Percentiles rank a stretch among this genome's conserved stretches.
These are phyloP conservation scores for Xanthoparmelia taractica DNA, from an alignment of 495 filamentous ascomycete species.

Conservation along the genomic window DNA sequence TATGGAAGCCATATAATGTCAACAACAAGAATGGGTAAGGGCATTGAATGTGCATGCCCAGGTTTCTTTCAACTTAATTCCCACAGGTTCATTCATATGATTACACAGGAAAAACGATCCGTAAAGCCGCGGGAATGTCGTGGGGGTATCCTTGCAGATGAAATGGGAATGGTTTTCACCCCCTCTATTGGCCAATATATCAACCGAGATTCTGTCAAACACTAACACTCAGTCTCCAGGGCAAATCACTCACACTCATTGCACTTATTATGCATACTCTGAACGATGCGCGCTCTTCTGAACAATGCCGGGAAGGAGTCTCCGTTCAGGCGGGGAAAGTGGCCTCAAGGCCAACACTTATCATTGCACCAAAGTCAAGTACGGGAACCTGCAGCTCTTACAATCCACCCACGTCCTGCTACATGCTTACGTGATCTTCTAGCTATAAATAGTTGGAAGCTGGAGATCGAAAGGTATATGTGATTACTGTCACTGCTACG, in stretches of 20 bases:
- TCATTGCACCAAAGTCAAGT: slow-evolving; percentile 37
- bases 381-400: not conserved
- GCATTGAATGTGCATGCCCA: not conserved
- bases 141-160: not conserved
- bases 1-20: slow-evolving; percentile 21
- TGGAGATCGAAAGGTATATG: slow-evolving; percentile 28
- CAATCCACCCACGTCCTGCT: not conserved
- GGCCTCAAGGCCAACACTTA: slow-evolving; percentile 35
- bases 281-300: slow-evolving; percentile 22
- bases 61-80: not conserved
- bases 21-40: slow-evolving; percentile 28
- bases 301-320: slow-evolving; percentile 1
- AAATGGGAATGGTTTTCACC: not conserved
- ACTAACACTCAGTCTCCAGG: slow-evolving; percentile 11
- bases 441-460: slow-evolving; percentile 29
- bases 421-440: slow-evolving; percentile 10
- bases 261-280: slow-evolving; percentile 30
- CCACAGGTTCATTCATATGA: slow-evolving; percentile 29
- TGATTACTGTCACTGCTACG: not conserved
- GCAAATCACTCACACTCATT: slow-evolving; percentile 39
- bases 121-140: not conserved
- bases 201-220: slow-evolving; percentile 20
- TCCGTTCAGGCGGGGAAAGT: slow-evolving; percentile 1
- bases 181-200: slow-evolving; percentile 1
- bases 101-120: slow-evolving; percentile 25